These are phyloP conservation scores for Stagonosporopsis cucurbitacearum DNA, from an alignment of 2,329 filamentous ascomycete genomes.

Conservation along the genomic window DNA sequence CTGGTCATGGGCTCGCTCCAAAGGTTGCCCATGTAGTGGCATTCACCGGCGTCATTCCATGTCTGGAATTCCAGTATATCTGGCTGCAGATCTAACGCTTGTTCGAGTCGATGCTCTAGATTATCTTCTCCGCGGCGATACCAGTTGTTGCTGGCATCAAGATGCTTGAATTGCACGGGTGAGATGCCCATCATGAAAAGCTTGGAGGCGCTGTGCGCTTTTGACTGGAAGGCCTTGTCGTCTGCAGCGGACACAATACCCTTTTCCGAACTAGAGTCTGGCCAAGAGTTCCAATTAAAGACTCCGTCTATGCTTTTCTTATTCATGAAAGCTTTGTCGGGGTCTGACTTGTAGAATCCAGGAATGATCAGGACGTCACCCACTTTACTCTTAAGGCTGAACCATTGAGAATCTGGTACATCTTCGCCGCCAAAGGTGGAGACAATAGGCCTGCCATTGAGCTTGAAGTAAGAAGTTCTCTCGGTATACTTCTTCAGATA, in stretches of 20 bases:
- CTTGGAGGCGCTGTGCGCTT: slow-evolving; percentile 40
- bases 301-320: slow-evolving; percentile 42
- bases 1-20: slow-evolving; percentile 45
- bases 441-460: slow-evolving; percentile 37
- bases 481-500: slow-evolving; percentile 33
- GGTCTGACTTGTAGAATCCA: slow-evolving; percentile 9
- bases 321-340: slow-evolving; percentile 30
- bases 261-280: slow-evolving; percentile 23
- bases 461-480: slow-evolving; percentile 37
- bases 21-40: slow-evolving; percentile 51
- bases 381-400: slow-evolving; percentile 34
- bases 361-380: slow-evolving; percentile 38
- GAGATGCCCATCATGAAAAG: slow-evolving; percentile 46
- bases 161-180: slow-evolving; percentile 51
- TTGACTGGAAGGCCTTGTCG: slow-evolving; percentile 39
- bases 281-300: slow-evolving; percentile 51
- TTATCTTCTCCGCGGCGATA: slow-evolving; percentile 50
- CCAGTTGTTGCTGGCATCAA: slow-evolving; percentile 39
- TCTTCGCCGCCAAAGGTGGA: slow-evolving; percentile 43
- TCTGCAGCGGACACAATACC: slow-evolving; percentile 35
- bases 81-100: slow-evolving; percentile 43
- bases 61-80: slow-evolving; percentile 51
- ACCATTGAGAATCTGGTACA: slow-evolving; percentile 26
- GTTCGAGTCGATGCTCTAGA: slow-evolving; percentile 38
- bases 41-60: slow-evolving; percentile 53